Evolutionary conservation across 2,329 filamentous ascomycete species (phyloP), one percentile per base, ranked within the genome.

Genomic region (Ophiostoma montium): DNA sequence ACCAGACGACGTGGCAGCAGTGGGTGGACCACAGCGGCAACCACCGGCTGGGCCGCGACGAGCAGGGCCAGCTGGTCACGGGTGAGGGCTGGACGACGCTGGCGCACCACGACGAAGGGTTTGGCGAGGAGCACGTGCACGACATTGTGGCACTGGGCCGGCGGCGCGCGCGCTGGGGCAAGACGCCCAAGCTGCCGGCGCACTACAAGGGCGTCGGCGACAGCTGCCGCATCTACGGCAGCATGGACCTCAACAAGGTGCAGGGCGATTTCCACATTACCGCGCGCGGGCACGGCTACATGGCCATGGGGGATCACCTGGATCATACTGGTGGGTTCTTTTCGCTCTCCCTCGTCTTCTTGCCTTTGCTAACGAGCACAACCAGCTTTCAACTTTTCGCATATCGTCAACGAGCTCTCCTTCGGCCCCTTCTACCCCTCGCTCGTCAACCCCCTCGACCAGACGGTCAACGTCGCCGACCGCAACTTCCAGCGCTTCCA

Each of bases 211-310:
- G 27, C 32, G 58, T 60, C 19, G 65, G 73, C 15, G 85, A 95
- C 63, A 84, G 84, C 54, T 98, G 92, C 65, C 79, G 92, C 44
- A 80, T 98, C 54, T 98, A 79, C 64, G 92, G 92, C 32, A 94
- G 80, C 59, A 65, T 98, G 63, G 84, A 94, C 57, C 76, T 94
- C 57, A 98, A 98, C 66, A 94, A 94, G 68, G 92, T 98, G 41
- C 90, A 95, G 66, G 92, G 90, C 4, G 90, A 98, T 64, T 96
- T 98, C 62, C 92, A 98, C 63, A 92, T 98, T 60, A 98, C 92
- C 2, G 92, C 92, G 3, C 71, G 88, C 53, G 92, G 92, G 0
- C 90, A 96, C 64, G 92, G 92, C n/a, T 98, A 98, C 65, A 76
- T 78, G 65, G 87, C 89, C 61, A 72, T 79, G 56, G 85, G 82